Evolutionary conservation across 805 yeast genomes (phyloP).

Genomic region (Lipomyces lipofer): DNA sequence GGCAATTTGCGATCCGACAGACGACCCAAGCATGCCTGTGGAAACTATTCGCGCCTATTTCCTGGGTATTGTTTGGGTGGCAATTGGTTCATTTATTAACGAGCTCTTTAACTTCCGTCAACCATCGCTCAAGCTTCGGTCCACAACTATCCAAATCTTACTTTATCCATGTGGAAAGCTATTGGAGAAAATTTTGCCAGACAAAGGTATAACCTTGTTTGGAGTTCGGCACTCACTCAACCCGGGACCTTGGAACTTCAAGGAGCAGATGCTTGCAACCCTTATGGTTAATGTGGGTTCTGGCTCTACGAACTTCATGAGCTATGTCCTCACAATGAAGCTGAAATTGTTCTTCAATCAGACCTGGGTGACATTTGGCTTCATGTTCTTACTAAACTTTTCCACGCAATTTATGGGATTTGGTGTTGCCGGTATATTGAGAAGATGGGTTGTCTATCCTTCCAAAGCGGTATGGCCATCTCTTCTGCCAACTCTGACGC

Average conservation of each 20-base stretch:
- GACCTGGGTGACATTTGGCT: conserved; percentile 47
- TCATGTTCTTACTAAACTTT: conserved; percentile 54
- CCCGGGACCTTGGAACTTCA: conserved; percentile 60
- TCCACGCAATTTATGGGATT: conserved; percentile 66
- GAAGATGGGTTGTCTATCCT: conserved; percentile 58
- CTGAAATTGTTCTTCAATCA: conserved; percentile 22
- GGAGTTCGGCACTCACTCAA: conserved; percentile 48
- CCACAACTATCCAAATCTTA: conserved; percentile 64
- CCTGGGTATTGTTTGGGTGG: conserved; percentile 53
- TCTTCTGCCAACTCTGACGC: conserved; percentile 49
- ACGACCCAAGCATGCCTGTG: conserved; percentile 48
- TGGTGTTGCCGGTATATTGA: conserved; percentile 65
- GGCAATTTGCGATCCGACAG: conserved; percentile 58
- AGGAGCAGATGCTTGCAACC: conserved; percentile 64
- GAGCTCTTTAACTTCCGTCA: conserved; percentile 58
- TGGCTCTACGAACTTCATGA: conserved; percentile 43
- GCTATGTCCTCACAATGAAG: conserved; percentile 41
- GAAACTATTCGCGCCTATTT: conserved; percentile 57
- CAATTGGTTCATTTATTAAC: conserved; percentile 60
- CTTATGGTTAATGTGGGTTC: conserved; percentile 35
- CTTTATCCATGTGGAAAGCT: conserved; percentile 59
- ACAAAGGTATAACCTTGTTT: conserved; percentile 16
- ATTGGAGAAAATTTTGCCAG: conserved; percentile 7
- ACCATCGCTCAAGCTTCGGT: conserved; percentile 57
- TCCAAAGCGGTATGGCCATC: conserved; percentile 61